A percentile compares a stretch with the other conserved stretches of the same genome.
phyloP scores from a whole-genome alignment of 179 eudicot species.

The Beta lomatogona region DNA sequence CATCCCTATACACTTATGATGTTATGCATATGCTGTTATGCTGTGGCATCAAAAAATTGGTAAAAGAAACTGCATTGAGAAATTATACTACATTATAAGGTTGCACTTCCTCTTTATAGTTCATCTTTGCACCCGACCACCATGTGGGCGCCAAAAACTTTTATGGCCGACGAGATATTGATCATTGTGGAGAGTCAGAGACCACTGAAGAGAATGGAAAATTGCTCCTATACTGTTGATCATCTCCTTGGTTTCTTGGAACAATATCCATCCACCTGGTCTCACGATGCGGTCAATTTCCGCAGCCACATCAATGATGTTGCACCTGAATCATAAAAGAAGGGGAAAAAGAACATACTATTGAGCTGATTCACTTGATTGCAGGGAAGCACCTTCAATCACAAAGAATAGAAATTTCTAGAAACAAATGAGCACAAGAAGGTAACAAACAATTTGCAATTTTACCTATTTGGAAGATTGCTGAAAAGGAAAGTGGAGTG shows the following conservation, averaged over 20 bases:
- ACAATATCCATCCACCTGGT: constrained; percentile 72
- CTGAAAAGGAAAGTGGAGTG: constrained; percentile 79
- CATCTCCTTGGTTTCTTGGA: constrained; percentile 59
- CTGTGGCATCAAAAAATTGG: constrained; percentile 24
- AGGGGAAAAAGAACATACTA: too few species aligned
- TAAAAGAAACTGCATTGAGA: background rate
- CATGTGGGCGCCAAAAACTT: constrained; percentile 79
- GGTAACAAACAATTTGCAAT: background rate
- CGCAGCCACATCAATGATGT: constrained; percentile 59
- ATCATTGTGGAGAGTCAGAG: constrained; percentile 45
- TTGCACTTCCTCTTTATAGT: background rate
- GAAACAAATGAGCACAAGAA: background rate
- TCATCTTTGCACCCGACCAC: constrained; percentile 40
- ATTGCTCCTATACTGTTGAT: constrained; percentile 50
- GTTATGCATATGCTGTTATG: background rate
- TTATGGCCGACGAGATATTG: constrained; percentile 74
- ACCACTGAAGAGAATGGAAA: constrained; percentile 83
- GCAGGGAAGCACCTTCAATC: background rate
- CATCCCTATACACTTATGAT: constrained; percentile 28
- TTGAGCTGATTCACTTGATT: background rate
- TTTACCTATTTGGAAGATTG: constrained; percentile 70
- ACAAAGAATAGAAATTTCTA: background rate
- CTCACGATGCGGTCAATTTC: constrained; percentile 91
- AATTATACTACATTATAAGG: background rate
- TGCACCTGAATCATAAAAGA: constrained; percentile 47